phyloP scores from a whole-genome alignment of 2,329 filamentous ascomycete species.

The Teratosphaeria viscida region DNA sequence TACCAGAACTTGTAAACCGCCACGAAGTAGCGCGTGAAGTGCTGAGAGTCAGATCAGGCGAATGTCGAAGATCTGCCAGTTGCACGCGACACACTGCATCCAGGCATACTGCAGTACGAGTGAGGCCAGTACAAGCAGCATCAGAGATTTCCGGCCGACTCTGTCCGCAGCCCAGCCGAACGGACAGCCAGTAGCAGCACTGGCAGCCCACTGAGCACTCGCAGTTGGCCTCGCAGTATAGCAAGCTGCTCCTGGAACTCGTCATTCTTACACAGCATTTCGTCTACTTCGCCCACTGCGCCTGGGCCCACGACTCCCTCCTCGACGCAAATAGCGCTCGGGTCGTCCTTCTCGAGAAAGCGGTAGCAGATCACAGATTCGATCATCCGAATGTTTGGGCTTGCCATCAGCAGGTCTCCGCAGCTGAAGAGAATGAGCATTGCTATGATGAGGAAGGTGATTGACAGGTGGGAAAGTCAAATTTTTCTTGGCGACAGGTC shows the following conservation, averaged over 20 bases:
- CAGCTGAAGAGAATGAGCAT: slow-evolving; percentile 36
- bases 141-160: slow-evolving; percentile 24
- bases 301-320: slow-evolving; percentile 18
- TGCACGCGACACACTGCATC: slow-evolving; percentile 21
- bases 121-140: slow-evolving; percentile 19
- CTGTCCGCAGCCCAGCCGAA: slow-evolving; percentile 27
- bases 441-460: slow-evolving; percentile 13
- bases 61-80: slow-evolving; percentile 25
- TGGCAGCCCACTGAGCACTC: slow-evolving; percentile 38
- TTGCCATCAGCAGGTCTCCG: slow-evolving; percentile 27
- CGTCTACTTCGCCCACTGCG: slow-evolving; percentile 26
- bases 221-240: slow-evolving; percentile 40
- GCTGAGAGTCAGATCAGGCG: slow-evolving; percentile 23
- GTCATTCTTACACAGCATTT: slow-evolving; percentile 39
- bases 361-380: slow-evolving; percentile 45
- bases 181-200: slow-evolving; percentile 24
- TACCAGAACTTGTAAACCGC: slow-evolving; percentile 16
- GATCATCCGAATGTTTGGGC: slow-evolving; percentile 41
- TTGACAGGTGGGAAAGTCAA: slow-evolving; percentile 3
- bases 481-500: slow-evolving; percentile 1
- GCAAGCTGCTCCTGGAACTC: slow-evolving; percentile 44
- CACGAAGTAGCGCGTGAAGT: slow-evolving; percentile 20
- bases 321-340: slow-evolving; percentile 18
- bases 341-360: slow-evolving; percentile 34
- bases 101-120: slow-evolving; percentile 15